Base-by-base conservation (phyloP, 2,329 filamentous ascomycete genomes). In the Ophiostoma ulmi region DNA sequence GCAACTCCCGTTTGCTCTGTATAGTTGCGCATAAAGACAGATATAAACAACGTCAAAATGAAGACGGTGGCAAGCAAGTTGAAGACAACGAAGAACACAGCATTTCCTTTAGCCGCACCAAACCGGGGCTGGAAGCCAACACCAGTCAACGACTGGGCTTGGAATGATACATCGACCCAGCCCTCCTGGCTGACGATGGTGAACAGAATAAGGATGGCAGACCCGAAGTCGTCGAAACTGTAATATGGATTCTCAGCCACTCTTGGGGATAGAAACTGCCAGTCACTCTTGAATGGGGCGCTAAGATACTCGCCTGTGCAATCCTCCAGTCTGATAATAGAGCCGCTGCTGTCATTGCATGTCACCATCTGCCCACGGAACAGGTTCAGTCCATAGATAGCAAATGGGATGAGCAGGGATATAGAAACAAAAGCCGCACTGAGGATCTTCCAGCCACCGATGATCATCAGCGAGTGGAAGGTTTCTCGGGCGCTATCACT, bases 11-110 rank as follows among this genome's bases (percentile, higher is more conserved):
- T 99, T 80, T 98, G 94, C 80, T 99, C 95, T 0, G 95, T 99
- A 80, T 99, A 99, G 79, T 97, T 99, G 73, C 95, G 92, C 95
- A 99, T 99, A 79, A 99, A 99, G 73, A 99, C 95, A 71, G 95
- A 98, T 67, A 99, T 96, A 79, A 99, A 99, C 77, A 99, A 83
- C 0, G 95, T 99, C 77, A 99, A 85, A 73, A 99, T 91, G 80
- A 99, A 99, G 74, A 99, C 94, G 0, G 95, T 95, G 41, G 93
- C 93, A 76, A 99, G 85, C 78, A 99, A 87, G 80, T 99, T 99
- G 88, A 98, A 99, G 5, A 94, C 85, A 70, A 99, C 88, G 78
- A 99, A 97, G 83, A 97, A 99, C 48, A 98, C 79, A 0, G 92
- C 94, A 74, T 99, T 98, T 58, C 91, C 93, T 76, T 94, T 88